phyloP scores from a whole-genome alignment of 495 filamentous ascomycete genomes.

The Penicillium roqueforti region DNA sequence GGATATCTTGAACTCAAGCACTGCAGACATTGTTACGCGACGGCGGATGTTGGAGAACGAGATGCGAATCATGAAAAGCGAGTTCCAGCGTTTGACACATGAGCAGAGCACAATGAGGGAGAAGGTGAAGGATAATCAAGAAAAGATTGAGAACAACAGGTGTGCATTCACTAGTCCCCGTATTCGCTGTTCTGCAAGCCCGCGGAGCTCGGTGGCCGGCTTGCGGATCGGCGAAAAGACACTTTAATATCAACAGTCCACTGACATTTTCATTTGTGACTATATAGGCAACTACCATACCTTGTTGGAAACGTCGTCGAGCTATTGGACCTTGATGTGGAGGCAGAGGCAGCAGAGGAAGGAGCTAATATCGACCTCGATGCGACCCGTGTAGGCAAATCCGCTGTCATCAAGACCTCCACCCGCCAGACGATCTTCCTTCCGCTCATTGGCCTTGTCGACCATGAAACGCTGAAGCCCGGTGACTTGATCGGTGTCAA shows the following conservation, averaged over 20 bases:
- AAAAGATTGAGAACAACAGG: conserved; percentile 99
- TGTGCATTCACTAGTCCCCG: conserved; percentile 31
- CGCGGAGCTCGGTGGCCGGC: conserved; percentile 16
- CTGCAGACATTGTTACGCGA: conserved; percentile 84
- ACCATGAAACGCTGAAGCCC: conserved; percentile 87
- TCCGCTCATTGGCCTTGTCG: conserved; percentile 94
- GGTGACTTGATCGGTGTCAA: conserved; percentile 97
- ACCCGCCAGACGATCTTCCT: conserved; percentile 99
- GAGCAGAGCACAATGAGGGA: conserved; percentile 94
- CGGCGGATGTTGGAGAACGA: conserved; percentile 92
- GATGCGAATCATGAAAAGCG: conserved; percentile 96
- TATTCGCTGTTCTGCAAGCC: conserved; percentile 6
- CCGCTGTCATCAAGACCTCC: conserved; percentile 99
- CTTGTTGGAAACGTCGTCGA: conserved; percentile 98
- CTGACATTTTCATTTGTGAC: conserved; percentile 5
- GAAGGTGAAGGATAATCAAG: conserved; percentile 97
- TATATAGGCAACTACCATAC: conserved; percentile 84
- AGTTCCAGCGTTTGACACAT: conserved; percentile 88
- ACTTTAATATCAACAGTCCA: not conserved
- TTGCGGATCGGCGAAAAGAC: not conserved
- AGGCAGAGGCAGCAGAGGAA: conserved; percentile 92
- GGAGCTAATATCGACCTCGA: conserved; percentile 98
- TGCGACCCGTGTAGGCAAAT: conserved; percentile 94
- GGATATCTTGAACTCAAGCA: conserved; percentile 85
- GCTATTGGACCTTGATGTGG: conserved; percentile 92